Conservation (phyloP, 192 early-diverging fungal genomes). For the Linnemannia hyalina region DNA sequence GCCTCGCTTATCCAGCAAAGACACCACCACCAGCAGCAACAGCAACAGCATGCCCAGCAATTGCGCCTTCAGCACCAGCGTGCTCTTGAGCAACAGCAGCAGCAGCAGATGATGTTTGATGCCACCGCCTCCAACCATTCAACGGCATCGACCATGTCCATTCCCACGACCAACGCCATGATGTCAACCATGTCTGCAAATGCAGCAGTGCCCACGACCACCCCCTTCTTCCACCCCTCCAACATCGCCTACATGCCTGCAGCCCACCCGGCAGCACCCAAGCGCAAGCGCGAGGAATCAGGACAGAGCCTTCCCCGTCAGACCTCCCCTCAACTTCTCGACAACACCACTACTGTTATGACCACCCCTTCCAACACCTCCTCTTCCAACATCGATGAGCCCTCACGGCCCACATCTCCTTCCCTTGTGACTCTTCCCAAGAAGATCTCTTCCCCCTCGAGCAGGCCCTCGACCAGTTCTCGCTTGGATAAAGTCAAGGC, state of each 20-base stretch:
- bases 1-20: slow-evolving; percentile 37
- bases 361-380: background rate
- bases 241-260: slow-evolving; percentile 9
- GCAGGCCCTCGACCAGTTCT: slow-evolving; percentile 43
- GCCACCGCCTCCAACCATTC: slow-evolving; percentile 13
- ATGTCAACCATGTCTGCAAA: slow-evolving; percentile 11
- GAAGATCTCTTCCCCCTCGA: slow-evolving; percentile 11
- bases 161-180: slow-evolving; percentile 21
- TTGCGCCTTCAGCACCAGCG: slow-evolving; percentile 37
- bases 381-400: background rate
- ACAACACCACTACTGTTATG: background rate
- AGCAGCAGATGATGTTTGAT: slow-evolving; percentile 38
- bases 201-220: slow-evolving; percentile 17
- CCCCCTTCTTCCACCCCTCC: slow-evolving; percentile 30
- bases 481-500: slow-evolving; percentile 55
- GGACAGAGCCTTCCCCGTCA: slow-evolving; percentile 19
- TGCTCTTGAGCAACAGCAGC: slow-evolving; percentile 26
- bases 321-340: slow-evolving; percentile 13
- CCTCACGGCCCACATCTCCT: slow-evolving; percentile 11
- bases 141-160: slow-evolving; percentile 21
- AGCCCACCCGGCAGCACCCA: slow-evolving; percentile 54
- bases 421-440: slow-evolving; percentile 15
- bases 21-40: slow-evolving; percentile 46
- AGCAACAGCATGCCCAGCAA: slow-evolving; percentile 46
- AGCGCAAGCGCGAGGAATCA: slow-evolving; percentile 48